Evolutionary conservation across 202 grass and related monocot species (phyloP).

Genomic region (Saccharum hybrid): DNA sequence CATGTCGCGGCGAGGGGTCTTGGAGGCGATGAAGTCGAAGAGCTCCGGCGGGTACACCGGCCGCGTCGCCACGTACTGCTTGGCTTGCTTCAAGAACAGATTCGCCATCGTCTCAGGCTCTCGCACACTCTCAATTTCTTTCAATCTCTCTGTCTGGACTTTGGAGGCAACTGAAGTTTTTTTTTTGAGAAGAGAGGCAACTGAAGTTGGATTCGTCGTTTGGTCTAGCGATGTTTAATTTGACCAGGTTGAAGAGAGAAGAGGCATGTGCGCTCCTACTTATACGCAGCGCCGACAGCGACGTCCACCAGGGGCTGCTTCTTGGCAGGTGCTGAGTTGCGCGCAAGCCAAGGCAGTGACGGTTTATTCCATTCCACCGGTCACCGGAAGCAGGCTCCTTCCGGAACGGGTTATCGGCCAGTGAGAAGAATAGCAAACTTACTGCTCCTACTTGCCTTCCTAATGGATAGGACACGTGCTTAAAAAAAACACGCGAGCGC

Average conservation of each 20-base stretch:
- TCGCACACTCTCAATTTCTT: too few species aligned
- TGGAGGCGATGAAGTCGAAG: slow-evolving; percentile 84
- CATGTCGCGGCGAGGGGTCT: slow-evolving; percentile 63
- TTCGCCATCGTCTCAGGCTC: slow-evolving; percentile 60
- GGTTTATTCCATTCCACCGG: too few species aligned
- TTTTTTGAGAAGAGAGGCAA: too few species aligned
- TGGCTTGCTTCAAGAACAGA: slow-evolving; percentile 85
- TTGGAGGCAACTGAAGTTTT: slow-evolving; percentile 7
- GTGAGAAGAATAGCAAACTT: neutral
- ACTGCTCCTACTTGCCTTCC: neutral
- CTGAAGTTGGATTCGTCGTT: neutral
- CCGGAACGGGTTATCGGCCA: neutral
- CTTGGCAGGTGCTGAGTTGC: neutral
- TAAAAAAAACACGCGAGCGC: neutral
- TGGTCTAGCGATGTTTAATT: neutral
- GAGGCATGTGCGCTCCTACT: neutral
- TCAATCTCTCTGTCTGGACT: neutral
- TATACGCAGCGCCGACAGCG: neutral
- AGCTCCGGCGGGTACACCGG: slow-evolving; percentile 83
- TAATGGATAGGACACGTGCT: neutral
- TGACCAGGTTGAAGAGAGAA: neutral
- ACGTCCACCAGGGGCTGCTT: neutral
- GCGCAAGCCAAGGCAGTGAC: neutral
- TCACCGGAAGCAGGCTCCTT: neutral
- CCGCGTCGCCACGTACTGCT: slow-evolving; percentile 72